Evolutionary conservation across 1,284 basidiomycete species (phyloP).

Genomic region (Schizophyllum amplum): DNA sequence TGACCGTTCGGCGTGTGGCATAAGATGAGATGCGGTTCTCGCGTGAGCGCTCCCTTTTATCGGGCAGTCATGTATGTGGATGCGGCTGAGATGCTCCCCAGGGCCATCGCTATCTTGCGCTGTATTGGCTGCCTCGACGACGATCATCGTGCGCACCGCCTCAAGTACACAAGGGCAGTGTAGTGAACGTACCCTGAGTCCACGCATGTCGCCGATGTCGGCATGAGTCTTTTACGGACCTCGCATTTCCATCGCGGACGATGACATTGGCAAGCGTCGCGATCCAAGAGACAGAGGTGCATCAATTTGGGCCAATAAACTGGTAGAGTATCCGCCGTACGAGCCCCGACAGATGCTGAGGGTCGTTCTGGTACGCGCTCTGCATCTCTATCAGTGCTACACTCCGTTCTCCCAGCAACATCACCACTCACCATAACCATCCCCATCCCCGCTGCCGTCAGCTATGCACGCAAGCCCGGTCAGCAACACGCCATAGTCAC

Average conservation of each 20-base stretch:
- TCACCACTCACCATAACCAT: constrained; percentile 79
- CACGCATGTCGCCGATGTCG: background rate
- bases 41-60: too few species aligned
- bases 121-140: background rate
- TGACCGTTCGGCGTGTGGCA: too few species aligned
- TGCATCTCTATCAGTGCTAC: constrained; percentile 9
- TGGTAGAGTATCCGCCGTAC: constrained; percentile 88
- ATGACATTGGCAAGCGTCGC: too few species aligned
- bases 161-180: too few species aligned
- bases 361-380: constrained; percentile 66
- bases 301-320: constrained; percentile 79
- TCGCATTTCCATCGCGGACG: too few species aligned
- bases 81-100: too few species aligned
- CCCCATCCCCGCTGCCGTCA: constrained; percentile 73
- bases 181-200: too few species aligned
- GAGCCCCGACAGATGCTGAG: constrained; percentile 81
- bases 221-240: too few species aligned
- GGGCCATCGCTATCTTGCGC: too few species aligned
- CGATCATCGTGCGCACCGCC: background rate
- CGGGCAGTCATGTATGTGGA: too few species aligned
- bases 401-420: background rate
- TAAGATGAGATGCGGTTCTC: too few species aligned
- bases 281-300: background rate
- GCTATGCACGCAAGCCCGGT: constrained; percentile 29
- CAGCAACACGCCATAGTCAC: too few species aligned